Evolutionary conservation across 2,329 filamentous ascomycete species (phyloP), one percentile per base, ranked within the genome.

Genomic region (Fusarium compactum): DNA sequence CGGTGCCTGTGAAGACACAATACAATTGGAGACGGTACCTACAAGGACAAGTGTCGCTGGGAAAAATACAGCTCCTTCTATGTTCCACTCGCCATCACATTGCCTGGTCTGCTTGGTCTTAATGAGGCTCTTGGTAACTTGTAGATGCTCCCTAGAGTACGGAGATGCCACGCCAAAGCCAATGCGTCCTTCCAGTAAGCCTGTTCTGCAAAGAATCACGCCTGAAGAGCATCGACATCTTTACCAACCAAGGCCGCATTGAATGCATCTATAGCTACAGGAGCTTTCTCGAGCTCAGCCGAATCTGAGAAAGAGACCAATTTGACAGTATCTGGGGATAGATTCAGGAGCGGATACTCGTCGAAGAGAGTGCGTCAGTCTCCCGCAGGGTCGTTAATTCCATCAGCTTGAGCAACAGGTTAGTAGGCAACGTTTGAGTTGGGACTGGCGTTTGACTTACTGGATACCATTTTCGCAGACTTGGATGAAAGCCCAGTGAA

Each of bases 121-220:
- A 0, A 71, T 2, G 1, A 73, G 9, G 16, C 46, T 58, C 0
- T 47, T 15, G 0, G 27, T n/a, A 25, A 73, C 51, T 0, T 38
- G 15, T 1, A 27, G 50, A 1, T 18, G 18, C 10, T n/a, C 14
- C 2, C 11, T 58, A 73, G 71, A 0, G 70, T 73, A 4, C 70
- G 58, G 2, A 73, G 9, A 6, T 73, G 70, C 14, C 62, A 71
- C 0, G 70, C 71, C 1, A 73, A 54, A 2, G 70, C 60, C 27
- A 73, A 18, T 0, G 46, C 18, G 16, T 73, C 70, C 3, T 73
- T 73, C 64, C 70, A 73, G 24, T 69, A 73, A 0, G 56, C 25
- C 16, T 73, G 65, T 15, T 55, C 44, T 6, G 60, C 8, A 5
- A 60, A 51, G 50, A 73, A 71, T 34, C 54, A 61, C 6, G 6